These are phyloP conservation scores for Quercus glauca DNA, from an alignment of 306 rosid species.

Conservation along the genomic window DNA sequence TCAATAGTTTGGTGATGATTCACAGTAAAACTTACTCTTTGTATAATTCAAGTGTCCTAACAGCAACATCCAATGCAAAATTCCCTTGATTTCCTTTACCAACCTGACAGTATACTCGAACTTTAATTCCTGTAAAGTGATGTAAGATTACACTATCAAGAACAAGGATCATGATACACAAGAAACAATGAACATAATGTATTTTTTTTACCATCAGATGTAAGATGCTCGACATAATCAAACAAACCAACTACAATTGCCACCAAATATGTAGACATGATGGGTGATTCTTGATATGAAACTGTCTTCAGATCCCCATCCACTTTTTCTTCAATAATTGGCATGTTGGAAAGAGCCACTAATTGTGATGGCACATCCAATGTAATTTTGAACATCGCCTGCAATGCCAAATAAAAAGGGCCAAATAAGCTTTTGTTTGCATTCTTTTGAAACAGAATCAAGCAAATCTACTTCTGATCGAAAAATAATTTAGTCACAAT, in stretches of 20 bases:
- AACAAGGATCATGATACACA: background rate
- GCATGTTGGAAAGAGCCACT: conserved; percentile 94
- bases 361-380: conserved; percentile 78
- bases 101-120: conserved; percentile 87
- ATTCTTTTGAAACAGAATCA: background rate
- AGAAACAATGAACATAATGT: conserved; percentile 1
- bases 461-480: background rate
- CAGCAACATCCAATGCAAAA: conserved; percentile 83
- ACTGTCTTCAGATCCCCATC: conserved; percentile 62
- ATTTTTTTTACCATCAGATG: conserved; percentile 61
- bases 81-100: conserved; percentile 85
- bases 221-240: conserved; percentile 84
- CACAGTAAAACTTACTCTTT: conserved; percentile 53
- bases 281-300: conserved; percentile 74
- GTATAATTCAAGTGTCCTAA: conserved; percentile 68
- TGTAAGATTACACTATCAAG: conserved; percentile 16
- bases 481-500: too few relatives aligned
- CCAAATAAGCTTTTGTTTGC: background rate
- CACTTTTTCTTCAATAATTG: conserved; percentile 65
- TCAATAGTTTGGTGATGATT: background rate
- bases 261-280: conserved; percentile 92
- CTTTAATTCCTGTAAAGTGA: conserved; percentile 69
- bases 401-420: conserved; percentile 30
- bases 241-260: conserved; percentile 86
- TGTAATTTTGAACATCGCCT: conserved; percentile 90